A percentile compares a stretch with the other conserved stretches of the same genome.
phyloP scores from a whole-genome alignment of 306 rosid species.

The peach (Prunus persica) region Prunus_persica_NCBIv2 NC_034010.1:26470501-26471000 shows the following conservation, averaged over 20 bases:
- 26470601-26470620: not conserved
- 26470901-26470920: not conserved
- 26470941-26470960: conserved; percentile 65
- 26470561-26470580: not conserved
- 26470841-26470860: not conserved
- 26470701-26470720: not conserved
- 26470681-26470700: conserved; percentile 16
- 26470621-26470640: conserved; percentile 46
- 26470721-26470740: not conserved
- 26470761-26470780: no score
- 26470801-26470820: no score
- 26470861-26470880: not conserved
- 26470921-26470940: not conserved
- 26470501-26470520: no score
- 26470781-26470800: no score
- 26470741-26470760: not conserved
- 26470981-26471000: conserved; percentile 90
- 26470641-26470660: conserved; percentile 31
- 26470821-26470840: no score
- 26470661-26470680: conserved; percentile 9
- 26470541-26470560: not conserved
- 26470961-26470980: conserved; percentile 93
- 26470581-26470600: not conserved
- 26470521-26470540: not conserved
- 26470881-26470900: not conserved